Evolutionary conservation across 2,329 filamentous ascomycete genomes (phyloP), one percentile per base, ranked within the genome.

Genomic region (Aspergillus felis): DNA sequence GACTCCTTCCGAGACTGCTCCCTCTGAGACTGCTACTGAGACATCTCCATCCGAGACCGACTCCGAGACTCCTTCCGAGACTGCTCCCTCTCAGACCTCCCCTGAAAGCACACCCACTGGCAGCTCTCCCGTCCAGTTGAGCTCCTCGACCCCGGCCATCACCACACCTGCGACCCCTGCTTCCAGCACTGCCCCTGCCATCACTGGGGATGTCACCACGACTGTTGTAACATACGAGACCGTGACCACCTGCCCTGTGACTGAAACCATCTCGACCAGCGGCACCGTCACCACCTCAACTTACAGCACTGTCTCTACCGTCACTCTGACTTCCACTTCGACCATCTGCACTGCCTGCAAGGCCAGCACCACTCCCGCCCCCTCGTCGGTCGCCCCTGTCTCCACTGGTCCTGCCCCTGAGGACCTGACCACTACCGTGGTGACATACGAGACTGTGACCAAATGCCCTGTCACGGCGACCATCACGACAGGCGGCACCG

Each of bases 241-340:
- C 2, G 58, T 66, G n/a, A 72, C 71, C 12, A 70, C 62, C 42
- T 71, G 64, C 59, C 69, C 70, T 2, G 67, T 72, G 12, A 72
- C 69, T 14, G 55, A 56, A 22, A 71, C 67, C 5, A 59, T 64
- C 41, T 76, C 79, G 46, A 77, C 76, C 1, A 67, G 81, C 38
- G 74, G 78, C 52, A 80, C 80, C 1, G 75, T 81, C 58, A 82
- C 79, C 12, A 69, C 85, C 51, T 73, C 82, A 24, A 66, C 83
- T 53, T 80, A 78, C 59, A 84, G 81, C 64, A 87, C 84, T 41
- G 68, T 85, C 68, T 86, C 83, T 75, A 83, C 76, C 24, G 66
- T 68, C n/a, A 68, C 65, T 17, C 44, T 69, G 50, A 71, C 68
- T 9, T 64, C 66, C 8, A 66, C 67, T 17, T 60, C 65, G 9